A percentile compares a stretch with the other conserved stretches of the same genome.
Conservation (phyloP, 1,139 yeast genomes). For the Saccharomyces hybrid region DNA sequence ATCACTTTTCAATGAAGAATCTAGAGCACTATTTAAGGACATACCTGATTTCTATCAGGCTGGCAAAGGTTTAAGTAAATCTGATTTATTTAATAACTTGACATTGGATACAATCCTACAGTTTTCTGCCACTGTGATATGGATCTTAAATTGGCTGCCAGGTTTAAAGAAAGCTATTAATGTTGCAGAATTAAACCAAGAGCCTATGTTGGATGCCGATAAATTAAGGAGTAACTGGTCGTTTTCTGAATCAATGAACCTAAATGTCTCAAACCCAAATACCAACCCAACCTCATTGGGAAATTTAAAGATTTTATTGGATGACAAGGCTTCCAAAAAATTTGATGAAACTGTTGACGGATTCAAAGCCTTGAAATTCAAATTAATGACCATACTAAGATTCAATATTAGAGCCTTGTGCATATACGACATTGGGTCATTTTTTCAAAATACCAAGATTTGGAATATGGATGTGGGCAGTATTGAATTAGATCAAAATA, state of each 20-base stretch:
- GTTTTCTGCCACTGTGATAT: conserved; percentile 41
- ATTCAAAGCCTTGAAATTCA: conserved; percentile 42
- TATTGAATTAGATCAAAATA: conserved; percentile 51
- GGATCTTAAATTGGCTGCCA: conserved; percentile 53
- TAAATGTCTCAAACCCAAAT: conserved; percentile 4
- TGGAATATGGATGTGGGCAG: conserved; percentile 52
- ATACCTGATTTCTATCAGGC: conserved; percentile 18
- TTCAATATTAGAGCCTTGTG: conserved; percentile 60
- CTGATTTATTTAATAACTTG: conserved; percentile 23
- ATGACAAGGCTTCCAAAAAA: conserved; percentile 37
- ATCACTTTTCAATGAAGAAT: conserved; percentile 33
- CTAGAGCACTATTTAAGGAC: conserved; percentile 32
- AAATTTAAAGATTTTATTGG: conserved; percentile 32
- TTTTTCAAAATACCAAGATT: conserved; percentile 29
- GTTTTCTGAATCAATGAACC: conserved; percentile 39
- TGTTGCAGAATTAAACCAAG: conserved; percentile 28
- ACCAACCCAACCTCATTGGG: conserved; percentile 1
- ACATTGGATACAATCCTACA: conserved; percentile 44
- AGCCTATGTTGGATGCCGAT: conserved; percentile 35
- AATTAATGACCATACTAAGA: conserved; percentile 50
- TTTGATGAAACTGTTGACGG: conserved; percentile 44
- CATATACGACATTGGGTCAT: conserved; percentile 49
- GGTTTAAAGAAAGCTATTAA: conserved; percentile 40
- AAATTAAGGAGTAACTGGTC: conserved; percentile 50
- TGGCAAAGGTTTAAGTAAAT: conserved; percentile 21